Conservation (phyloP, 2,329 filamentous ascomycete species). For the Hypoxylon sp. region DNA sequence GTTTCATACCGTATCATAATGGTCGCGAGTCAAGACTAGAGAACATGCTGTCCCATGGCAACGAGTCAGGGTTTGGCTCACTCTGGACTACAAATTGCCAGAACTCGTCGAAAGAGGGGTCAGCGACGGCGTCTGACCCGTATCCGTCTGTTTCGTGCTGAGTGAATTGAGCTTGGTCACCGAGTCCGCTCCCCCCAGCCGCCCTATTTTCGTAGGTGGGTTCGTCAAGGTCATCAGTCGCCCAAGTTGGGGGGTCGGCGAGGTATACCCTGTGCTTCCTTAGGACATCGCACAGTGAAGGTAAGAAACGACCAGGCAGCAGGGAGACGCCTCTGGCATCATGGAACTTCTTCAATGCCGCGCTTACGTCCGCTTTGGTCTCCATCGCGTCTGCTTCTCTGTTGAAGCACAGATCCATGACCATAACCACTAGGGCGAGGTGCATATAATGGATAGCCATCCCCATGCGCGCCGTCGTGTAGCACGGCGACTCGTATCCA, state of each 20-base stretch:
- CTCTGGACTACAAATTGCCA: constrained; percentile 30
- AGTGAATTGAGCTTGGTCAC: not conserved
- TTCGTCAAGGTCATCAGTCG: not conserved
- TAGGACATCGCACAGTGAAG: constrained; percentile 14
- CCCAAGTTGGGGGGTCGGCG: not conserved
- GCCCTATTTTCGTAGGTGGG: not conserved
- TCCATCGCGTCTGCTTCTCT: constrained; percentile 16
- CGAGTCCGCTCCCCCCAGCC: not conserved
- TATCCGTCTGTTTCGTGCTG: not conserved
- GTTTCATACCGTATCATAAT: constrained; percentile 16
- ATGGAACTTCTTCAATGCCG: constrained; percentile 19
- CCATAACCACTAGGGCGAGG: constrained; percentile 29
- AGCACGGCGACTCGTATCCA: constrained; percentile 10
- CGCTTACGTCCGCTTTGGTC: constrained; percentile 20
- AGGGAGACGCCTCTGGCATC: constrained; percentile 15
- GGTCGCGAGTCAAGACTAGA: constrained; percentile 34
- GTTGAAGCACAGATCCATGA: constrained; percentile 37
- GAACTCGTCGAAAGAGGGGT: constrained; percentile 18
- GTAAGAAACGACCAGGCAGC: constrained; percentile 17
- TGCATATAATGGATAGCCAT: constrained; percentile 34
- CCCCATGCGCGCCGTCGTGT: constrained; percentile 28
- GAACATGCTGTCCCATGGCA: constrained; percentile 37
- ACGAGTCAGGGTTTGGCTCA: constrained; percentile 28
- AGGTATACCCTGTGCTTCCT: constrained; percentile 19
- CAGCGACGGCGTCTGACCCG: not conserved